A percentile compares a stretch with the other conserved stretches of the same genome.
Conservation (phyloP, 2,329 filamentous ascomycete genomes). For the Calonectria multiphialidica region DNA sequence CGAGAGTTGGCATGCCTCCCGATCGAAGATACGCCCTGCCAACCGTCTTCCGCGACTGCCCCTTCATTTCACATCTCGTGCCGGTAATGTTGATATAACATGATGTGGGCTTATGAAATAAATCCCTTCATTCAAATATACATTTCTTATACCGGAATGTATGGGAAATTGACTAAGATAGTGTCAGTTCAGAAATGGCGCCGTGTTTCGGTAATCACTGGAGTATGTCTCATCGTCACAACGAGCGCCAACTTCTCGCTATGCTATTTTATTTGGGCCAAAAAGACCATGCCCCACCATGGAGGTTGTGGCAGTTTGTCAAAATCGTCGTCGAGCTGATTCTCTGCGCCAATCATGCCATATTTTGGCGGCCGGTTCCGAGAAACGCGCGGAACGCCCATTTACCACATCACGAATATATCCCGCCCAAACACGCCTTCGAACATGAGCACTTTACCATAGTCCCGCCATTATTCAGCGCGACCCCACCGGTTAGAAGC, state of each 20-base stretch:
- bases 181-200: no score
- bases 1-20: no score
- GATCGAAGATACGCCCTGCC: no score
- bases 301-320: background rate
- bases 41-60: no score
- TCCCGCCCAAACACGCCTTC: constrained; percentile 24
- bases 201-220: no score
- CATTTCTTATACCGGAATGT: no score
- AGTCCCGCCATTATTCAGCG: constrained; percentile 33
- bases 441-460: background rate
- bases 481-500: constrained; percentile 17
- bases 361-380: background rate
- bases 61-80: no score
- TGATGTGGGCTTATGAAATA: no score
- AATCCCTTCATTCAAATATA: no score
- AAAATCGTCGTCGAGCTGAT: background rate
- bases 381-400: background rate
- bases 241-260: background rate
- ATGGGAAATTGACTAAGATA: no score
- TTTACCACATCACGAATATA: constrained; percentile 16
- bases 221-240: background rate
- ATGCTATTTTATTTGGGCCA: background rate
- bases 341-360: background rate
- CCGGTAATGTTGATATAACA: no score
- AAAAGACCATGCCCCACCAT: background rate